phyloP scores from a whole-genome alignment of 2,329 filamentous ascomycete species.

The Beauveria sp. region DNA sequence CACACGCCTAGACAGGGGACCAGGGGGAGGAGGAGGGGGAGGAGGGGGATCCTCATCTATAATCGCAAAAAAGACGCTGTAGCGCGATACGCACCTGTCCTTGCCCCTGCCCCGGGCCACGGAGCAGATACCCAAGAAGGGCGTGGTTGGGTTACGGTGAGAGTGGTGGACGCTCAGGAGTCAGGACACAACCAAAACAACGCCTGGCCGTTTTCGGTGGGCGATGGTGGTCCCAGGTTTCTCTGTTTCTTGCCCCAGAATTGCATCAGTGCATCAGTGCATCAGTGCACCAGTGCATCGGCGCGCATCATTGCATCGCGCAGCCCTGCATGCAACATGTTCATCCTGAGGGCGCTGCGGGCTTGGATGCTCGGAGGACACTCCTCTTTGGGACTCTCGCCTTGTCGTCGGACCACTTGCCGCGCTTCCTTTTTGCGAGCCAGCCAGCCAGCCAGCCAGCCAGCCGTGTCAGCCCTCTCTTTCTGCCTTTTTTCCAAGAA shows the following conservation, averaged over 20 bases:
- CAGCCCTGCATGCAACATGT: background rate
- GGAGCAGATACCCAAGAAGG: background rate
- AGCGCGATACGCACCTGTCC: background rate
- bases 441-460: too few relatives aligned
- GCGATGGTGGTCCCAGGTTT: too few relatives aligned
- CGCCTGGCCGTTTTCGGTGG: too few relatives aligned
- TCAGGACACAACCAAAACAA: too few relatives aligned
- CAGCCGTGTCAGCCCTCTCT: too few relatives aligned
- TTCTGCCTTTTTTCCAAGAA: too few relatives aligned
- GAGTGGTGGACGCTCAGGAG: background rate
- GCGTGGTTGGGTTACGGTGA: background rate
- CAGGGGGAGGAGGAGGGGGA: background rate
- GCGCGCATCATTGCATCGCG: too few relatives aligned
- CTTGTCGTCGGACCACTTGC: background rate
- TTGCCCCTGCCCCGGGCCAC: background rate
- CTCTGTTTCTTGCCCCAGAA: background rate
- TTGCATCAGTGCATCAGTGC: slow-evolving; percentile 8
- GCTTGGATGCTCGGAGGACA: background rate
- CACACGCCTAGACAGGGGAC: background rate
- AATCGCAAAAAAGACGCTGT: background rate
- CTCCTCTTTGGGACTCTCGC: slow-evolving; percentile 1
- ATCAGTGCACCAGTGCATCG: background rate
- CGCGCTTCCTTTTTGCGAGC: background rate
- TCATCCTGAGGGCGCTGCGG: background rate
- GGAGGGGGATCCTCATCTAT: background rate